Evolutionary conservation across 1,284 basidiomycete genomes (phyloP), one percentile per base, ranked within the genome.

Genomic region (Quambalaria eucalypti): DNA sequence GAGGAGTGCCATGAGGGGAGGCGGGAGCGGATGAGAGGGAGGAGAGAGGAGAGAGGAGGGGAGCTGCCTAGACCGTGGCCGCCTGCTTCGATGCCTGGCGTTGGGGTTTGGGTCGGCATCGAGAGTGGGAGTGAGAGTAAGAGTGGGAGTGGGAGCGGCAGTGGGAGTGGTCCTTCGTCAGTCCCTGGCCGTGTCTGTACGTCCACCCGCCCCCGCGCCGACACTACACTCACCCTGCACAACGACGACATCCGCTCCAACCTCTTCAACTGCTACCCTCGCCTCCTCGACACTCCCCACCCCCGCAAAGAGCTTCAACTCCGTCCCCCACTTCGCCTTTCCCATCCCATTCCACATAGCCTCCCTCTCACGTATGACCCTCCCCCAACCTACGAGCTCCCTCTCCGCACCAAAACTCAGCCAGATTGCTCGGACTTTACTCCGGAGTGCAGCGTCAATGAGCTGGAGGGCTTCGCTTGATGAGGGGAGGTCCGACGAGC

Each of bases 11-110:
- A 51, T 3, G 26, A 12, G 2, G 42, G 30, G 6, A 51, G 50
- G 5, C 10, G 30, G 4, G 29, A 44, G 29, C 36, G 12, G 21
- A 31, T 19, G 31, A 53, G 42, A 14, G 28, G 40, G 46, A 53
- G 51, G 44, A 50, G 47, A 29, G 28, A 50, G 30, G 42, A 31
- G 1, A 71, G 61, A 0, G 66, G 67, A 1, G 69, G 71, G 4
- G 71, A 58, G 26, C 62, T 48, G 14, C 62, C 68, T 28, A 66
- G 57, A 2, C 71, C 71, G 54, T 74, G 72, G 0, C 72, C 71
- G 4, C 72, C 72, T 0, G 71, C 65, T 48, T 72, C 71, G 36
- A 56, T 54, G 14, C 68, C 66, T 40, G 52, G 5, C n/a, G n/a
- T n/a, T n/a, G n/a, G n/a, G n/a, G n/a, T n/a, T n/a, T n/a, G n/a